phyloP scores from a whole-genome alignment of 1,139 yeast species.

The Pichiaceae sp. region DNA sequence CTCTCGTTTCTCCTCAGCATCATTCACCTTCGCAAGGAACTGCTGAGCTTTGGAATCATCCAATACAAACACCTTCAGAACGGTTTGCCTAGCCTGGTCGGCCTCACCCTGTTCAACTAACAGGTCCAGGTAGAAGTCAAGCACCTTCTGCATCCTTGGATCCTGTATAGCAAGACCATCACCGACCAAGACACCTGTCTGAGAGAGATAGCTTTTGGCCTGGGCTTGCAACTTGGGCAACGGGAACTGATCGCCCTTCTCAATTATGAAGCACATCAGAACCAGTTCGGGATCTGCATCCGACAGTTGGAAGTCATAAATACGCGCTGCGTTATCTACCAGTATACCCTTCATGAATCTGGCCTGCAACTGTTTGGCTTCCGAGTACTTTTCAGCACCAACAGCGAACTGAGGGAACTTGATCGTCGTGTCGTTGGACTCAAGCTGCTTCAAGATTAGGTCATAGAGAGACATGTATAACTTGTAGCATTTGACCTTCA shows the following conservation, averaged over 20 bases:
- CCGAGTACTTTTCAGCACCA: conserved; percentile 1
- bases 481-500: conserved; percentile 15
- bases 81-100: conserved; percentile 11
- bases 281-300: conserved; percentile 15
- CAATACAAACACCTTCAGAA: conserved; percentile 11
- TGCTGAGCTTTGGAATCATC: conserved; percentile 11
- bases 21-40: conserved; percentile 10
- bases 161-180: not conserved
- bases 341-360: conserved; percentile 15
- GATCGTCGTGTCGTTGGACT: not conserved
- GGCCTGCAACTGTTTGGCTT: conserved; percentile 3
- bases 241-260: conserved; percentile 18
- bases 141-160: conserved; percentile 9
- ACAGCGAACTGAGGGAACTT: conserved; percentile 2
- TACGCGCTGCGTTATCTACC: conserved; percentile 9
- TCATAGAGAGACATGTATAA: conserved; percentile 20
- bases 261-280: conserved; percentile 22
- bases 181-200: conserved; percentile 10
- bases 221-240: conserved; percentile 12
- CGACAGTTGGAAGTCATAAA: conserved; percentile 5
- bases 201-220: conserved; percentile 13
- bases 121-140: conserved; percentile 18
- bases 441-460: conserved; percentile 15
- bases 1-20: conserved; percentile 1
- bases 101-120: conserved; percentile 13